Evolutionary conservation across 176 grass and related monocot species (phyloP), one percentile per base, ranked within the genome.

Genomic region (Phragmites australis): DNA sequence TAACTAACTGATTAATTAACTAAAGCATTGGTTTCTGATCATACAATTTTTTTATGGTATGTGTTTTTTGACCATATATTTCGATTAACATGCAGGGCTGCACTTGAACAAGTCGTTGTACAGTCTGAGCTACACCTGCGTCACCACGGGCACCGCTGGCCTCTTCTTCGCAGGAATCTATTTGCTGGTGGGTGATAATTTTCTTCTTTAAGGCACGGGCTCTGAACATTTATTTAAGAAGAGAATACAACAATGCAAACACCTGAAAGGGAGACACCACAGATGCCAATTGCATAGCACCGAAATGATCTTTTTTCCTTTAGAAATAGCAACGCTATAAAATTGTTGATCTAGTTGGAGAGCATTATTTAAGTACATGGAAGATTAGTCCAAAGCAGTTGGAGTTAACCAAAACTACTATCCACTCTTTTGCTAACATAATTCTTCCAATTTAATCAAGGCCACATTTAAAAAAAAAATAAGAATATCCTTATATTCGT

Each of bases 61-160:
- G 27, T 29, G 57, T 52, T 19, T 41, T 9, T 7, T 21, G 49
- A 47, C 4, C 0, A 30, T 18, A 7, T 60, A 18, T 42, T 50
- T 13, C 0, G 2, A 10, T 21, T 37, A 37, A 6, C 14, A 48
- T 65, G 23, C 48, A 97, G 94, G 94, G 26, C 21, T 97, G 21
- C 84, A 17, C 5, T 82, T 97, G 89, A 97, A 97, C 66, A 97
- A 97, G 76, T 90, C 89, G 9, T 30, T 97, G 47, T 97, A 93
- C 72, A 88, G 86, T 30, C 61, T 89, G 32, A 97, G 94, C 71
- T 97, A 97, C 52, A 86, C 94, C 26, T 91, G 81, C 6, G 58
- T 93, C 19, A 93, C 94, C 18, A 56, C 86, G 6, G 94, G 91
- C 37, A 64, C 84, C 0, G 91, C 94, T 5, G 89, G 94, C 10